phyloP scores from a whole-genome alignment of 2,329 filamentous ascomycete species.

The Hirsutella minnesotensis region DNA sequence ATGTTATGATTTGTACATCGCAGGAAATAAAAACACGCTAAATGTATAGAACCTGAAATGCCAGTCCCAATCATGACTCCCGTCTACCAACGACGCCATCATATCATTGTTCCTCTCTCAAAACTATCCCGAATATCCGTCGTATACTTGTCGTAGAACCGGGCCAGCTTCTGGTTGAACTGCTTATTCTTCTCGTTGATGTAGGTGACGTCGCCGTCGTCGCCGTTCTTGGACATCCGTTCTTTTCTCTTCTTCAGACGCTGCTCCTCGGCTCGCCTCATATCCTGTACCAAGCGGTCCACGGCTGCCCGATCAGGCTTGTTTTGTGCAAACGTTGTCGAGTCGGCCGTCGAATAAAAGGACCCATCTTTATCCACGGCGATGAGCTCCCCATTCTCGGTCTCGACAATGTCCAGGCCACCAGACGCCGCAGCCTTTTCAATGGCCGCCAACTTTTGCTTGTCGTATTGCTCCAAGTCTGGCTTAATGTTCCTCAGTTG shows the following conservation, averaged over 20 bases:
- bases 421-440: constrained; percentile 76
- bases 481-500: constrained; percentile 69
- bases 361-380: constrained; percentile 84
- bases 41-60: constrained; percentile 16
- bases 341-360: constrained; percentile 83
- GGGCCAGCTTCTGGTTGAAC: constrained; percentile 92
- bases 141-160: constrained; percentile 99
- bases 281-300: constrained; percentile 74
- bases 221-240: constrained; percentile 63
- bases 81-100: constrained; percentile 2
- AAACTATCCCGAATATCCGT: constrained; percentile 95
- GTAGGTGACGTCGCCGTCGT: constrained; percentile 88
- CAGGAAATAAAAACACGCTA: constrained; percentile 11
- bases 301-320: constrained; percentile 79
- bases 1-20: constrained; percentile 57
- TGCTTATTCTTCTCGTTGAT: constrained; percentile 99
- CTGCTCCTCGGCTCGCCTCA: constrained; percentile 79
- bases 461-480: constrained; percentile 74
- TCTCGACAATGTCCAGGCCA: constrained; percentile 86
- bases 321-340: constrained; percentile 69
- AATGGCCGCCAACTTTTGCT: constrained; percentile 73
- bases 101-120: constrained; percentile 94
- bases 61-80: background rate
- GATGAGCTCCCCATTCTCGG: constrained; percentile 86
- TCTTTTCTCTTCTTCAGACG: constrained; percentile 78